Base-by-base conservation (phyloP, 2,329 filamentous ascomycete species). In the Dendrostoma leiphaemia region DNA sequence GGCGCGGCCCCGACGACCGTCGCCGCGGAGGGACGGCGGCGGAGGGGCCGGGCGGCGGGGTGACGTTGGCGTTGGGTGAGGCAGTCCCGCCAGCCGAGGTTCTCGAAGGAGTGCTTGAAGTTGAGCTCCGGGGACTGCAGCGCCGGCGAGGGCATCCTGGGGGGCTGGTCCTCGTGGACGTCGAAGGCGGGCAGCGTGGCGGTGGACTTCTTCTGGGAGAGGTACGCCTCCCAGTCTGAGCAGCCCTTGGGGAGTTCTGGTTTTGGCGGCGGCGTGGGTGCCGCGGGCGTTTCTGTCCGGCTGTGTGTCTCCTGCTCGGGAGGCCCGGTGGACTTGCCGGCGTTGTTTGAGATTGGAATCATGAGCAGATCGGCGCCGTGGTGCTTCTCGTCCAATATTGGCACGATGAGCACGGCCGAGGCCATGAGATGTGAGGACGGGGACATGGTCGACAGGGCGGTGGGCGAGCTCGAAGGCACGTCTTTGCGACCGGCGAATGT, bases 331-430 rank as follows among this genome's bases (percentile, higher is more conserved):
- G 37, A 34, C 8, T 26, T n/a, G n/a, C n/a, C n/a, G n/a, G n/a
- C n/a, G 37, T 48, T 38, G 32, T 54, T 48, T 13, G 43, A 34
- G 21, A 53, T 44, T 6, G 55, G 51, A 6, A 57, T 38, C 28
- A 57, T 57, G 51, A 54, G 51, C 7, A 57, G 43, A 7, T 57
- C 55, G 23, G 55, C 55, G 35, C 54, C 54, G 19, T 57, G 54
- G 21, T 54, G 55, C 32, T 44, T 57, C 29, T 57, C 55, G 44
- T 57, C 55, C 32, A 54, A 46, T n/a, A 57, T 15, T 21, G 55
- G 55, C 12, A 57, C 55, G 43, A 57, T 48, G 26, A 57, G 53
- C 9, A 57, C 53, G 21, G 55, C 47, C 15, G 51, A 50, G 15
- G 48, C 48, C 37, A 32, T 31, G 8, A n/a, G 37, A 19, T 50